Percentiles rank a stretch among this genome's conserved stretches.
Evolutionary conservation across 306 rosid species (phyloP).

Genomic region (Rosa chinensis): DNA sequence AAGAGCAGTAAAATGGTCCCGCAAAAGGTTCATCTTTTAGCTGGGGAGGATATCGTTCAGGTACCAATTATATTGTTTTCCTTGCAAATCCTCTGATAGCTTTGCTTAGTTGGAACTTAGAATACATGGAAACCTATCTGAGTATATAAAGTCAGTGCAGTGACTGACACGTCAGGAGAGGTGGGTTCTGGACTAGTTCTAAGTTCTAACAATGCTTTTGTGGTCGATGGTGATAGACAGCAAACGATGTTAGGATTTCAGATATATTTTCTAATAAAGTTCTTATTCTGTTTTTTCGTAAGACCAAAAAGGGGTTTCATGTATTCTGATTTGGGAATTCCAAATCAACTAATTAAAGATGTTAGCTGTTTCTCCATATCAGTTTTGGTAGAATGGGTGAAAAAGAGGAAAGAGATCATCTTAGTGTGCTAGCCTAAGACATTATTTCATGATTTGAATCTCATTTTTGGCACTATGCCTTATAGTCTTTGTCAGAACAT

Average conservation of each 20-base stretch:
- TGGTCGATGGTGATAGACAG: not conserved
- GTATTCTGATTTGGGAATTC: not conserved
- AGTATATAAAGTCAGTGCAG: not conserved
- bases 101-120: not conserved
- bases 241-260: not conserved
- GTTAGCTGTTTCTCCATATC: not conserved
- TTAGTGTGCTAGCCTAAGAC: not conserved
- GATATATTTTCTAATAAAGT: not conserved
- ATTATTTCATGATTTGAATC: not conserved
- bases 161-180: not conserved
- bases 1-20: conserved; percentile 99
- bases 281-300: not conserved
- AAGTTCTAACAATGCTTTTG: not conserved
- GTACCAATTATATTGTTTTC: conserved; percentile 29
- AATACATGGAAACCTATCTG: not conserved
- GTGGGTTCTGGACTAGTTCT: not conserved
- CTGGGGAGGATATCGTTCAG: conserved; percentile 93
- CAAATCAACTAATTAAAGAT: not conserved
- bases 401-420: not conserved
- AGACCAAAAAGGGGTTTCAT: not conserved
- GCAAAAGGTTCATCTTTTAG: conserved; percentile 86
- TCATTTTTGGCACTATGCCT: not conserved
- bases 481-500: not conserved
- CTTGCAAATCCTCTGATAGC: not conserved
- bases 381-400: not conserved